A percentile compares a stretch with the other conserved stretches of the same genome.
Conservation (phyloP, 768 basidiomycete genomes). For the Rhodocollybia butyracea region DNA sequence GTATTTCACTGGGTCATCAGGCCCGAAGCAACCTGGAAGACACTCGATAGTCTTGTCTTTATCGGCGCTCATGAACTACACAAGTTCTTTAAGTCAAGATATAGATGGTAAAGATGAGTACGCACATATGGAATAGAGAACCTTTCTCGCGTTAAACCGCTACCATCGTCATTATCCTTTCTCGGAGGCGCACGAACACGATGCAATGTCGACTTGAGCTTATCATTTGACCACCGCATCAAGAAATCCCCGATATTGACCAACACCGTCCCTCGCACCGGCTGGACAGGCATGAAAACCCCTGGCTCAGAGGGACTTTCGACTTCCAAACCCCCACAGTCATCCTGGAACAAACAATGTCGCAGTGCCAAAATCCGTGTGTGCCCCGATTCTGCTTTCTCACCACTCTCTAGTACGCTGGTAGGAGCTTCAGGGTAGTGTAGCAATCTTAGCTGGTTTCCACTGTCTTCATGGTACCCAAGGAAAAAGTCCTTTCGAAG, state of each 20-base stretch:
- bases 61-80: constrained; percentile 24
- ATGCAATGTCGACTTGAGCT: constrained; percentile 31
- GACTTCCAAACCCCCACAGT: constrained; percentile 43
- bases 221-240: constrained; percentile 30
- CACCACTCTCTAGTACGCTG: constrained; percentile 22
- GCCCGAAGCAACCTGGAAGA: constrained; percentile 34
- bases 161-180: constrained; percentile 6
- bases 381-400: constrained; percentile 31
- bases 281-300: constrained; percentile 21
- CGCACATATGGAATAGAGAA: constrained; percentile 44
- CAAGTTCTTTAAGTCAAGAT: neutral
- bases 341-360: constrained; percentile 44
- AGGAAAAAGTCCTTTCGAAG: constrained; percentile 29
- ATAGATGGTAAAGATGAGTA: neutral
- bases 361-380: constrained; percentile 40
- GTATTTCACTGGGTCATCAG: constrained; percentile 34
- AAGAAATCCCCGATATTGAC: constrained; percentile 33
- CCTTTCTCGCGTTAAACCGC: constrained; percentile 30
- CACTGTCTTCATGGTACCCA: constrained; percentile 22
- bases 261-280: constrained; percentile 27
- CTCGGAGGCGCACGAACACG: constrained; percentile 29
- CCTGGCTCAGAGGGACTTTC: constrained; percentile 36
- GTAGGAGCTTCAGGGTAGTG: constrained; percentile 35
- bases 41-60: constrained; percentile 29
- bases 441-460: constrained; percentile 37